phyloP scores from a whole-genome alignment of 768 basidiomycete genomes.

The Cystofilobasidium bisporidii region DNA sequence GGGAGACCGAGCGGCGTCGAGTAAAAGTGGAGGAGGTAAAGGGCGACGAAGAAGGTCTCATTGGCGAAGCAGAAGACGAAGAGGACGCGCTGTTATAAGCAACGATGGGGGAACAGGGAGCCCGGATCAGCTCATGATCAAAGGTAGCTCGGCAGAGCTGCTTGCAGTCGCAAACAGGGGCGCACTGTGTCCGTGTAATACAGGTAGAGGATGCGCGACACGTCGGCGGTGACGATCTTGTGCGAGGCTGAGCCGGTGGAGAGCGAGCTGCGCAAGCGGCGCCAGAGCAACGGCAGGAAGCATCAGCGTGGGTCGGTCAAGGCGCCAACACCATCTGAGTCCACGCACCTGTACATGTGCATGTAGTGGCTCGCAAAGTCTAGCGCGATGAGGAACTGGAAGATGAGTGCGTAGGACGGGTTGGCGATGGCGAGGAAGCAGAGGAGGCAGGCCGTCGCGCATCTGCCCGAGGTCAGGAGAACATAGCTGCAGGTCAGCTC shows the following conservation, averaged over 20 bases:
- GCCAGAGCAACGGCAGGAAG: background rate
- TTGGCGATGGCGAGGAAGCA: slow-evolving; percentile 89
- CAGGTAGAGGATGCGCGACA: slow-evolving; percentile 77
- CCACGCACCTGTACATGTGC: slow-evolving; percentile 99
- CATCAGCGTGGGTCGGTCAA: slow-evolving; percentile 1
- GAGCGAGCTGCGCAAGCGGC: slow-evolving; percentile 60
- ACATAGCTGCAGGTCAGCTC: too few relatives aligned
- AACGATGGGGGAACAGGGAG: background rate
- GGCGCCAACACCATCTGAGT: too few relatives aligned
- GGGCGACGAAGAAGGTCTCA: slow-evolving; percentile 86
- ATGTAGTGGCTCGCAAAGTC: slow-evolving; percentile 99
- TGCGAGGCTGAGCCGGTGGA: slow-evolving; percentile 86
- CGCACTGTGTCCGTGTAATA: slow-evolving; percentile 91
- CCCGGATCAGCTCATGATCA: too few relatives aligned
- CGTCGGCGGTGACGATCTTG: slow-evolving; percentile 83
- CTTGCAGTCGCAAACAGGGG: slow-evolving; percentile 25
- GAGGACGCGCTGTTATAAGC: slow-evolving; percentile 55
- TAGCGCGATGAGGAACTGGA: slow-evolving; percentile 91
- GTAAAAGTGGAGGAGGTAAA: slow-evolving; percentile 87
- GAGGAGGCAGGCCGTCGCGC: slow-evolving; percentile 88
- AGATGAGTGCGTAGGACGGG: slow-evolving; percentile 68
- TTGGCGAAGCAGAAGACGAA: slow-evolving; percentile 91
- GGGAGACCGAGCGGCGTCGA: slow-evolving; percentile 50
- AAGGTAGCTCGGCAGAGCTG: background rate
- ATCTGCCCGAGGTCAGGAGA: slow-evolving; percentile 47